Percentiles rank a stretch among this genome's conserved stretches.
These are phyloP conservation scores for Chytriomyces sp. DNA, from an alignment of 192 early-diverging fungal genomes.

Conservation along the genomic window DNA sequence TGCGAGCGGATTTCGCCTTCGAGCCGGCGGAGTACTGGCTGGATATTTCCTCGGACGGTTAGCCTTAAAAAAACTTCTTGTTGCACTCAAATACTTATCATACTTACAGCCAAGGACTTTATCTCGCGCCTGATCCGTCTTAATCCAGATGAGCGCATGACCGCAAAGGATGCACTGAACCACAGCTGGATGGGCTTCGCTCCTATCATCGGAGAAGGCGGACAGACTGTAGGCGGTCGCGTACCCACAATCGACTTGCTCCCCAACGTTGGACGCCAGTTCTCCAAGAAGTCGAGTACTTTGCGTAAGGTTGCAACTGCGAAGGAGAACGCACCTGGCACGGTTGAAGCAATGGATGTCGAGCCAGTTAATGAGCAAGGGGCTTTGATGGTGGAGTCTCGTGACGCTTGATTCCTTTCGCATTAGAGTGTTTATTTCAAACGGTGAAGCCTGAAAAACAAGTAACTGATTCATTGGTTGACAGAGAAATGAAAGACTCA, in stretches of 20 bases:
- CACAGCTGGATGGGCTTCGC: slow-evolving; percentile 76
- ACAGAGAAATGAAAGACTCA: background rate
- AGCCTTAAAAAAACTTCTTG: background rate
- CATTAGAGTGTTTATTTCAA: background rate
- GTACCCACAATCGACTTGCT: slow-evolving; percentile 74
- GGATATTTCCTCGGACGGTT: slow-evolving; percentile 69
- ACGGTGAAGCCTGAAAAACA: background rate
- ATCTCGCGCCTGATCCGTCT: slow-evolving; percentile 66
- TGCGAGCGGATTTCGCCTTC: slow-evolving; percentile 50
- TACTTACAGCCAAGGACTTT: slow-evolving; percentile 72
- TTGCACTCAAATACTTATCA: too few species aligned
- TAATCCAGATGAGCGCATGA: slow-evolving; percentile 74
- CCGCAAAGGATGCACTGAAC: slow-evolving; percentile 75
- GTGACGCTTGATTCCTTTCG: background rate
- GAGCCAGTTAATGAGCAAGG: slow-evolving; percentile 14
- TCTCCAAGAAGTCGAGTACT: slow-evolving; percentile 26
- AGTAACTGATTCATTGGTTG: background rate
- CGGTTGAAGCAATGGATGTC: background rate
- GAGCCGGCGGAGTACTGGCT: slow-evolving; percentile 55
- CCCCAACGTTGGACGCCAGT: slow-evolving; percentile 57
- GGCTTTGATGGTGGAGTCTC: slow-evolving; percentile 9
- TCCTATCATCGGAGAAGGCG: background rate
- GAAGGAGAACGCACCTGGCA: background rate
- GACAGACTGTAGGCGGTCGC: slow-evolving; percentile 28
- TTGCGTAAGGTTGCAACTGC: slow-evolving; percentile 8